phyloP scores from a whole-genome alignment of 1,139 yeast genomes.

The Magnusiomyces suaveolens region DNA sequence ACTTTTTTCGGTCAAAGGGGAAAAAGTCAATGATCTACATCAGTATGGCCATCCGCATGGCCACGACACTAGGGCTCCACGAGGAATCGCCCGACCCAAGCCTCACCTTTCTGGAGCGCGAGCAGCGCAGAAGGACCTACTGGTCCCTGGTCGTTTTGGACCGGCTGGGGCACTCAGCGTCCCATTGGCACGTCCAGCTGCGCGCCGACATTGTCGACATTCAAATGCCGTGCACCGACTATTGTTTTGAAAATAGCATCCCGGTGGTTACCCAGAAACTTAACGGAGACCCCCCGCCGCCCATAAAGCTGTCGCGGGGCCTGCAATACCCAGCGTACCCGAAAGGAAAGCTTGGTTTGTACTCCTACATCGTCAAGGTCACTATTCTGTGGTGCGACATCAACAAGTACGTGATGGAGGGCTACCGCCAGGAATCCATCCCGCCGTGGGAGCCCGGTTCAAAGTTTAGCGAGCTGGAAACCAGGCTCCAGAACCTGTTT shows the following conservation, averaged over 20 bases:
- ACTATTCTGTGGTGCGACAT: slow-evolving; percentile 30
- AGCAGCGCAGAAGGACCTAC: slow-evolving; percentile 31
- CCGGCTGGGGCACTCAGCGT: slow-evolving; percentile 32
- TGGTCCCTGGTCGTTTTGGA: slow-evolving; percentile 34
- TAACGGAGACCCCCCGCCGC: slow-evolving; percentile 15
- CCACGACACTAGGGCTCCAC: slow-evolving; percentile 29
- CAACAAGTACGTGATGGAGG: slow-evolving; percentile 23
- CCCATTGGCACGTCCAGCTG: slow-evolving; percentile 27
- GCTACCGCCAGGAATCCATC: slow-evolving; percentile 14
- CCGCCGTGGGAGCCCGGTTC: slow-evolving; percentile 23
- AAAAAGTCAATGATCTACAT: slow-evolving; percentile 32
- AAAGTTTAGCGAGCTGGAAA: slow-evolving; percentile 13
- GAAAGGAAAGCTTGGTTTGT: slow-evolving; percentile 16
- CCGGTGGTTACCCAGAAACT: slow-evolving; percentile 25
- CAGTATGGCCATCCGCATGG: slow-evolving; percentile 33
- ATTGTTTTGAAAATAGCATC: slow-evolving; percentile 24
- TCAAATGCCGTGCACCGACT: slow-evolving; percentile 29
- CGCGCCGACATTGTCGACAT: slow-evolving; percentile 24
- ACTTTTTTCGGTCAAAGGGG: slow-evolving; percentile 30
- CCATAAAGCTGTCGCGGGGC: slow-evolving; percentile 9
- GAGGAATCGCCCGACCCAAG: slow-evolving; percentile 23
- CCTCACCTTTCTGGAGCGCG: slow-evolving; percentile 30
- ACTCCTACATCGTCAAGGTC: slow-evolving; percentile 28
- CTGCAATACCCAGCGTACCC: slow-evolving; percentile 8
- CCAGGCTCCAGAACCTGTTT: slow-evolving; percentile 13